Evolutionary conservation across 129 eudicot genomes (phyloP).

Genomic region (Artemisia argyi): DNA sequence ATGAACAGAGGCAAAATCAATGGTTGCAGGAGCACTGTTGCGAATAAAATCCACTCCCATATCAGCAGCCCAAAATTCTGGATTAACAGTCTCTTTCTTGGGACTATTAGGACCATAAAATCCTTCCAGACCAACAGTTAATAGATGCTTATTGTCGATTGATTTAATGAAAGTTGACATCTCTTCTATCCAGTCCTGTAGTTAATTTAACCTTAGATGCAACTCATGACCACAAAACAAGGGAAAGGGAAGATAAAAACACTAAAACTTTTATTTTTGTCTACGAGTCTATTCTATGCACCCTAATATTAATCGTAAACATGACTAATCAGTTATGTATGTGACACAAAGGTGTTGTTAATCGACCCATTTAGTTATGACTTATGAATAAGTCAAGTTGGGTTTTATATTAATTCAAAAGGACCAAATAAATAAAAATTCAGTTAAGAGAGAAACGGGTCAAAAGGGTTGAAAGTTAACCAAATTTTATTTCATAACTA

Average conservation of each 20-base stretch:
- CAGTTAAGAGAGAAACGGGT: too few species aligned
- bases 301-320: too few species aligned
- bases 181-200: conserved; percentile 97
- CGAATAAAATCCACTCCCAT: conserved; percentile 93
- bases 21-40: conserved; percentile 66
- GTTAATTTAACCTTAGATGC: conserved; percentile 11
- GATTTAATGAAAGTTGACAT: conserved; percentile 77
- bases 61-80: conserved; percentile 80
- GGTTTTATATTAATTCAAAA: too few species aligned
- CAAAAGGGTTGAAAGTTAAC: too few species aligned
- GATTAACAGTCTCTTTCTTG: conserved; percentile 61
- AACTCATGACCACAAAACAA: conserved; percentile 2
- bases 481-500: too few species aligned
- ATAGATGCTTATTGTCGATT: conserved; percentile 75
- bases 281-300: too few species aligned
- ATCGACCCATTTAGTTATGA: too few species aligned
- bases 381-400: too few species aligned
- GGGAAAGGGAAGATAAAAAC: neutral
- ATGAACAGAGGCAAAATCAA: conserved; percentile 95
- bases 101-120: conserved; percentile 87
- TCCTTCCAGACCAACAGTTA: conserved; percentile 90
- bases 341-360: too few species aligned
- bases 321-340: too few species aligned
- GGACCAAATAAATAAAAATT: too few species aligned
- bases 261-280: neutral